Evolutionary conservation across 2,329 filamentous ascomycete species (phyloP), one percentile per base, ranked within the genome.

Genomic region (Pyrenochaeta sp.): DNA sequence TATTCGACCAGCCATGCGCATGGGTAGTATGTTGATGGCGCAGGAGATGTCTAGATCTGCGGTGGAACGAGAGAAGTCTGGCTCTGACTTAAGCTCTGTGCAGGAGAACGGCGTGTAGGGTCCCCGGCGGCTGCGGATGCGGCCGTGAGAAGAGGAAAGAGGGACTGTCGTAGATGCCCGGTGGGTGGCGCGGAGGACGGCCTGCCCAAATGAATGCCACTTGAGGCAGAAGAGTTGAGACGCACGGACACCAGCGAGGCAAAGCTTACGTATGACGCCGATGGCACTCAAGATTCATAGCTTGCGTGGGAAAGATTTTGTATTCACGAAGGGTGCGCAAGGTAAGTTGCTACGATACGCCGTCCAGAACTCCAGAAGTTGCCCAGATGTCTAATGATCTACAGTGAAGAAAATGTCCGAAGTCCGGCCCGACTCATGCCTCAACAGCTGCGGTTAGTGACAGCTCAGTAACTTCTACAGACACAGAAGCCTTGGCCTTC

Each of bases 381-480:
- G 28, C 45, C 45, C 28, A 34, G 34, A 24, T 47, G n/a, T 30
- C 28, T 30, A 47, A 47, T 22, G n/a, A 47, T 47, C 15, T 47
- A 47, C 27, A 47, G n/a, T 47, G 45, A 34, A 12, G 12, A 34
- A 12, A 5, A 34, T 19, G 5, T 19, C 13, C n/a, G 8, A 19
- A n/a, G 28, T 15, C 12, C 24, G 13, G 2, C 10, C n/a, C 27
- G 27, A 27, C 6, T 28, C 25, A 45, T 52, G 40, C 50, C 42
- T 51, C 49, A 4, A 51, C 49, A 12, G 49, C 47, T 24, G 47
- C 15, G 19, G 22, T n/a, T 12, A 32, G 37, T 24, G 37, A 51
- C 12, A 43, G 37, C 49, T 51, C 49, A 22, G 24, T 43, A 34
- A 47, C 45, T 8, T 47, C 45, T 12, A 47, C 45, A 34, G 45